A percentile compares a stretch with the other conserved stretches of the same genome.
Evolutionary conservation across 805 yeast species (phyloP).

Genomic region (Wickerhamomyces bovis): DNA sequence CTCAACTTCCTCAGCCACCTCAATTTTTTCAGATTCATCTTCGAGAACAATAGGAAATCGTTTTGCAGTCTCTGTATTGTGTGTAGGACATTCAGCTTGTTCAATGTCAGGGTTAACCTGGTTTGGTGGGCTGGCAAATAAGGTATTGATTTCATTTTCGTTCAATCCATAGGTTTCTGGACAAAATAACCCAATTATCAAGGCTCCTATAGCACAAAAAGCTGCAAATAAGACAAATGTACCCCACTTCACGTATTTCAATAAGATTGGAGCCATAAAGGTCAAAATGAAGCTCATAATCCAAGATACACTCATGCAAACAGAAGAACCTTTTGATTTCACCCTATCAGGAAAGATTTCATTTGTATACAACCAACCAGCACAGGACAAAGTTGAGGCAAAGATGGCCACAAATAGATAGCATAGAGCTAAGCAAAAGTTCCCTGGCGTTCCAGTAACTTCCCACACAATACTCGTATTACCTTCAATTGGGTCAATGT

Average conservation of each 20-base stretch:
- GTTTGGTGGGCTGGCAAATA: constrained; percentile 11
- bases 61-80: background rate
- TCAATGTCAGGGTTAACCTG: background rate
- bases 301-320: constrained; percentile 45
- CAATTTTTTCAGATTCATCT: background rate
- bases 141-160: constrained; percentile 21
- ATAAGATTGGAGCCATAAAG: constrained; percentile 34
- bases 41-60: background rate
- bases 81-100: background rate
- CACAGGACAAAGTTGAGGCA: constrained; percentile 40
- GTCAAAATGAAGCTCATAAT: constrained; percentile 31
- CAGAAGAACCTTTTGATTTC: constrained; percentile 40
- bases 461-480: constrained; percentile 32
- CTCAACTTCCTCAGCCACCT: background rate
- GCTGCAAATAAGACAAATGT: constrained; percentile 34
- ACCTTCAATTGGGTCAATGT: constrained; percentile 26
- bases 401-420: constrained; percentile 40
- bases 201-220: constrained; percentile 27
- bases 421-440: constrained; percentile 37
- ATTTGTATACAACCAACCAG: constrained; percentile 43
- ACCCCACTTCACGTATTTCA: constrained; percentile 33
- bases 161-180: constrained; percentile 39
- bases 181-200: constrained; percentile 28
- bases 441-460: constrained; percentile 34
- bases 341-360: constrained; percentile 42